phyloP scores from a whole-genome alignment of 345 rosid species.

The Citrus inodora region DNA sequence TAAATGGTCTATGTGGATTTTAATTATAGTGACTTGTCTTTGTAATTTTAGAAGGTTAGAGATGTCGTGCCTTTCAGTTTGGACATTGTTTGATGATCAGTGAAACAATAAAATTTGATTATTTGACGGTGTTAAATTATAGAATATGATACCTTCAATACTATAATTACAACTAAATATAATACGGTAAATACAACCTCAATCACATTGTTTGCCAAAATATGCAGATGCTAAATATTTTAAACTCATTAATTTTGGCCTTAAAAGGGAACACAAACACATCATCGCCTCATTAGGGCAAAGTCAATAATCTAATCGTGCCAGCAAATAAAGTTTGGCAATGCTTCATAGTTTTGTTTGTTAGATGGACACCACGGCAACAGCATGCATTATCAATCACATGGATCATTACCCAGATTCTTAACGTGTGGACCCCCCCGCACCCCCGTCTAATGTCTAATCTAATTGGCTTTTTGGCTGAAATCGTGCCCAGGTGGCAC shows the following conservation, averaged over 20 bases:
- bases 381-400: neutral
- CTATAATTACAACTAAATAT: no score
- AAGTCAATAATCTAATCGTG: neutral
- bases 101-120: no score
- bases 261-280: neutral
- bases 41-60: no score
- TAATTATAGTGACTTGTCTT: no score
- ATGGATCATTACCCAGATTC: constrained; percentile 6
- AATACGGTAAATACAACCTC: neutral
- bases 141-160: no score
- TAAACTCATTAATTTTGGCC: neutral
- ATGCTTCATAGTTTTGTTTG: neutral
- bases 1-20: no score
- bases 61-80: no score
- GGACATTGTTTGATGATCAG: no score
- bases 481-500: neutral
- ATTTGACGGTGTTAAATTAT: no score
- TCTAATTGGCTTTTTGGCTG: neutral
- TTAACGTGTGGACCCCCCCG: constrained; percentile 13
- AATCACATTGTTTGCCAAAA: neutral
- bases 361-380: neutral
- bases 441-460: neutral
- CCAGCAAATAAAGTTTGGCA: neutral
- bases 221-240: neutral
- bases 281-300: neutral